These are phyloP conservation scores for Ustilago cynodontis DNA, from an alignment of 1,284 basidiomycete species.

Conservation along the genomic window DNA sequence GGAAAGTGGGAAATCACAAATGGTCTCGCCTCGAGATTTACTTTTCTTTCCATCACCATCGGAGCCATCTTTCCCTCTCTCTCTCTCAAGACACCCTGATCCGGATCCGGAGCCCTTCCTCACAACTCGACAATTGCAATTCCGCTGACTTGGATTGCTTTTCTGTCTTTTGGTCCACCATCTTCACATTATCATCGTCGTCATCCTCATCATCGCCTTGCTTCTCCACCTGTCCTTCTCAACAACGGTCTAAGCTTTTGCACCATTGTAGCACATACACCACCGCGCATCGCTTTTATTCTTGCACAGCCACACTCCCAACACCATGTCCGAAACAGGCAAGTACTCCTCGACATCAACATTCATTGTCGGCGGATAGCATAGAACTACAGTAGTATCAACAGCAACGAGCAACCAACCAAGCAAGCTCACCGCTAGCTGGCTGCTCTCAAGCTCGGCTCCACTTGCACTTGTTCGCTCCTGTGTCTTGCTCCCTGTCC, in stretches of 20 bases:
- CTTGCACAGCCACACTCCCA: not conserved
- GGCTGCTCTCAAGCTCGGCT: not conserved
- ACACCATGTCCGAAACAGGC: conserved; percentile 41
- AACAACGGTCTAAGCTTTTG: too few species aligned
- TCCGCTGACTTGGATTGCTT: too few species aligned
- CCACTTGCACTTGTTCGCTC: not conserved
- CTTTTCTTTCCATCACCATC: conserved; percentile 8
- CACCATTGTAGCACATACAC: too few species aligned
- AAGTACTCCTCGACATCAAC: conserved; percentile 2
- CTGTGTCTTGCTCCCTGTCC: conserved; percentile 3
- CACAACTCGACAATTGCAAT: too few species aligned
- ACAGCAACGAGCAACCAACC: not conserved
- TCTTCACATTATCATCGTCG: conserved; percentile 21
- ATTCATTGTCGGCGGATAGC: not conserved
- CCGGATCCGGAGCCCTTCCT: conserved; percentile 17
- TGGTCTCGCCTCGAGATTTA: not conserved
- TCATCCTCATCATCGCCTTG: conserved; percentile 4
- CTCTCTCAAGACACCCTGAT: not conserved
- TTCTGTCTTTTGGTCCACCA: not conserved
- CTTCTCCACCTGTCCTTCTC: not conserved
- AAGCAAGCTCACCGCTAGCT: not conserved
- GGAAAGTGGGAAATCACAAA: conserved; percentile 26
- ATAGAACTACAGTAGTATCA: not conserved
- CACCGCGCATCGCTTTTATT: not conserved
- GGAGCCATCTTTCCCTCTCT: not conserved